A percentile compares a stretch with the other conserved stretches of the same genome.
Conservation (phyloP, 768 basidiomycete species). For the Xerocomellus amylosporus region DNA sequence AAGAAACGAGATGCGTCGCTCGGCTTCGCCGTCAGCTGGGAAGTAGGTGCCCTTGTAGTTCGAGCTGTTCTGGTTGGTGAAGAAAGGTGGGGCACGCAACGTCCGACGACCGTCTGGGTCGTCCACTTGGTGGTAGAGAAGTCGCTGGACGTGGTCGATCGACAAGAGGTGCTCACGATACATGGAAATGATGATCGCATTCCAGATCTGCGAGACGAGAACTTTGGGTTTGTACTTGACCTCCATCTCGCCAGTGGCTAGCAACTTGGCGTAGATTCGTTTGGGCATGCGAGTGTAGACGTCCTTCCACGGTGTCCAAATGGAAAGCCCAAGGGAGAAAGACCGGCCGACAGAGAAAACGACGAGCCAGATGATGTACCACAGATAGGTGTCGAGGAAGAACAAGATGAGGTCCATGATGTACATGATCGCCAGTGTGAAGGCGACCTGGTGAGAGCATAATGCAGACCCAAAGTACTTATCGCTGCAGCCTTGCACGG, state of each 20-base stretch:
- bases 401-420: slow-evolving; percentile 96
- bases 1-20: slow-evolving; percentile 98
- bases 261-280: slow-evolving; percentile 94
- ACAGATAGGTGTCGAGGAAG: slow-evolving; percentile 99
- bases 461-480: slow-evolving; percentile 74
- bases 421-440: slow-evolving; percentile 97
- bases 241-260: slow-evolving; percentile 97
- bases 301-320: slow-evolving; percentile 99
- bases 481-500: slow-evolving; percentile 88
- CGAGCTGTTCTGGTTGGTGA: slow-evolving; percentile 83
- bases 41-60: slow-evolving; percentile 82
- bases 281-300: slow-evolving; percentile 95
- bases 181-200: slow-evolving; percentile 99
- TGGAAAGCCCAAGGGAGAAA: slow-evolving; percentile 89
- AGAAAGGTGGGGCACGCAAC: slow-evolving; percentile 95
- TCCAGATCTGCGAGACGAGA: slow-evolving; percentile 98
- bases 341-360: slow-evolving; percentile 89
- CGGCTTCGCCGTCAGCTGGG: slow-evolving; percentile 91
- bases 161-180: slow-evolving; percentile 97
- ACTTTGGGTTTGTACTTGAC: slow-evolving; percentile 99
- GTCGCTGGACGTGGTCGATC: slow-evolving; percentile 96
- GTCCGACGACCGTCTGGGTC: slow-evolving; percentile 85
- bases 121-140: slow-evolving; percentile 96
- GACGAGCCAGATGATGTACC: slow-evolving; percentile 99
- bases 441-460: slow-evolving; percentile 90